Conservation (phyloP, 2,329 filamentous ascomycete genomes). For the Pestalotiopsis sp. region DNA sequence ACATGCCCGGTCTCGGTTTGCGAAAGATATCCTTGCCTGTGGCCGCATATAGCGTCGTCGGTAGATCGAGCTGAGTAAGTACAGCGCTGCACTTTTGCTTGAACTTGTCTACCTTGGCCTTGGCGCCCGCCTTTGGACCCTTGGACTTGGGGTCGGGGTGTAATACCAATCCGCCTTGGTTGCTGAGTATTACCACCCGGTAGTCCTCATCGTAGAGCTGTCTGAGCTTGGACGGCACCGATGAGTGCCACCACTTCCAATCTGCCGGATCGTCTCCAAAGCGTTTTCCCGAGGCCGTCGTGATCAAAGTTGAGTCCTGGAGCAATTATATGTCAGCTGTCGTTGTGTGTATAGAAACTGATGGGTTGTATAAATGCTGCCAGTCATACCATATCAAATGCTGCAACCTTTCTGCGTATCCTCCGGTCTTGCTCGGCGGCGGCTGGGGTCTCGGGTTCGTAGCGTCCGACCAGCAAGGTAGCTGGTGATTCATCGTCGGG, state of each 20-base stretch:
- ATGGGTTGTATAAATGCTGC: neutral
- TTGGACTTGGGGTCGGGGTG: slow-evolving; percentile 72
- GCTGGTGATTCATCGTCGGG: slow-evolving; percentile 48
- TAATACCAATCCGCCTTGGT: slow-evolving; percentile 82
- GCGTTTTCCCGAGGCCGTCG: slow-evolving; percentile 77
- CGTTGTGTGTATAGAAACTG: neutral
- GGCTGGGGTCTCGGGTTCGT: slow-evolving; percentile 49
- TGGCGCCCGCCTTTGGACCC: slow-evolving; percentile 57
- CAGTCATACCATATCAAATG: slow-evolving; percentile 64
- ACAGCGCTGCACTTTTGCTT: slow-evolving; percentile 78
- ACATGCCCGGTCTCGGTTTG: slow-evolving; percentile 90
- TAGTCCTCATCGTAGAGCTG: slow-evolving; percentile 71
- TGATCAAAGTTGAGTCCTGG: slow-evolving; percentile 86
- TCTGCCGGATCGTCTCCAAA: slow-evolving; percentile 73
- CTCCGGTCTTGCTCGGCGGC: slow-evolving; percentile 21
- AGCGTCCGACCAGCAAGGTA: slow-evolving; percentile 76
- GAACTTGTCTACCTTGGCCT: slow-evolving; percentile 74
- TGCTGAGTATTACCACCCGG: slow-evolving; percentile 79
- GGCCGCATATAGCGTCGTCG: slow-evolving; percentile 82
- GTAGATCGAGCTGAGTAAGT: slow-evolving; percentile 72
- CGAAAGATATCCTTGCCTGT: slow-evolving; percentile 80
- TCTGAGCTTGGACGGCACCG: slow-evolving; percentile 69
- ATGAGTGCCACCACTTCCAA: slow-evolving; percentile 92
- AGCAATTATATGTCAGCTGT: neutral
- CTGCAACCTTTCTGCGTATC: slow-evolving; percentile 64